These are phyloP conservation scores for Paecilomyces dactylethromorphus DNA, from an alignment of 2,329 filamentous ascomycete genomes.

Conservation along the genomic window DNA sequence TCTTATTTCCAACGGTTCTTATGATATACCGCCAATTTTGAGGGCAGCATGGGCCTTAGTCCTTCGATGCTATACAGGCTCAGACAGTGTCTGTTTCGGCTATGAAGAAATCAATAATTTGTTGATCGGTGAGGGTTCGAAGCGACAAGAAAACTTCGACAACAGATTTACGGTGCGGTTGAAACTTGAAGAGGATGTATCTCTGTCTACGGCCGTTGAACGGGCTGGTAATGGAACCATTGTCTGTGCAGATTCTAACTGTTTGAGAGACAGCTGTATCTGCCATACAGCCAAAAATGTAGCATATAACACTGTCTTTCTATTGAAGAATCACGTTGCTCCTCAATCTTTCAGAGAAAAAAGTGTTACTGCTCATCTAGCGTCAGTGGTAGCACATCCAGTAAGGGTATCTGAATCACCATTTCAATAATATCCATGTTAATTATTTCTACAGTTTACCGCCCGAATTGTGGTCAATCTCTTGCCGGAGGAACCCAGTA, in stretches of 20 bases:
- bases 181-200: constrained; percentile 21
- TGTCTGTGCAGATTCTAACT: background rate
- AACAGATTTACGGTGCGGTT: constrained; percentile 16
- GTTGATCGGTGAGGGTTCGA: constrained; percentile 10
- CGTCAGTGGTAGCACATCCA: constrained; percentile 22
- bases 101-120: constrained; percentile 23
- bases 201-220: constrained; percentile 1
- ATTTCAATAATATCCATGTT: background rate
- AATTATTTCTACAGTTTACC: constrained; percentile 20
- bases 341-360: background rate
- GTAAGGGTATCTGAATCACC: constrained; percentile 22
- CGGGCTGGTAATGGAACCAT: background rate
- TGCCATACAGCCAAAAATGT: background rate
- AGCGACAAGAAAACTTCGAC: constrained; percentile 9
- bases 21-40: constrained; percentile 16
- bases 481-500: constrained; percentile 24
- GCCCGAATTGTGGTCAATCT: constrained; percentile 30
- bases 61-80: constrained; percentile 39
- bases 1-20: constrained; percentile 1
- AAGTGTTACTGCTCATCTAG: constrained; percentile 14
- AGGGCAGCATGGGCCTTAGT: constrained; percentile 42
- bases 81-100: constrained; percentile 44
- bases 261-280: background rate
- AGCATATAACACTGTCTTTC: background rate
- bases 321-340: background rate